Base-by-base conservation (phyloP, 2,329 filamentous ascomycete genomes). In the Tolypocladium tundrense region DNA sequence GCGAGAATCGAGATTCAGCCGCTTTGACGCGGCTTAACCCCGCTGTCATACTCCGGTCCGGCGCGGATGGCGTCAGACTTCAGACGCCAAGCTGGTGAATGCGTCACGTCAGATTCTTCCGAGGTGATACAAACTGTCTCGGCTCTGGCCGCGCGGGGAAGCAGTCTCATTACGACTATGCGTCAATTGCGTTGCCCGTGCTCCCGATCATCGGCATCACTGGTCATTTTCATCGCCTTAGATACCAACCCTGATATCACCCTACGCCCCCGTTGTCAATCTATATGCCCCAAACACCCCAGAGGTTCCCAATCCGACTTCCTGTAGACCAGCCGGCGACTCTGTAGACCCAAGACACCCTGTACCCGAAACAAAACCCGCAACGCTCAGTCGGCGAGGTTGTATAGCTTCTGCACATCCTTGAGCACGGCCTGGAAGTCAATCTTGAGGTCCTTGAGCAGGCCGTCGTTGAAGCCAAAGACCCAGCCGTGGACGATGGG, bases 401-500 rank as follows among this genome's bases (percentile, higher is more conserved):
- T 81, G 71, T 86, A 86, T 65, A 87, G 83, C 78, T 86, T 86
- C 75, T 85, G 81, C 56, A 86, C 81, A 59, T 79, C 76, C 57
- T 69, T 70, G 51, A 87, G 71, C 69, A 79, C 77, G 14, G 73
- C 70, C 72, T 84, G 77, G 62, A 85, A 84, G 66, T 87, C 79
- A 62, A 87, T 76, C 67, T 87, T 76, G 60, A 87, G 73, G 66
- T 87, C 84, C 70, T 82, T 85, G 59, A 90, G 75, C 65, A 87
- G 71, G 11, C 87, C 87, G 65, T 88, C 83, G 56, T 82, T 73
- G 64, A 89, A 85, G 61, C 81, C 83, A 75, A 90, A 90, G 51
- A 88, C 86, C 86, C 86, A 89, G 41, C 85, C 87, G 72, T 88
- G 86, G 56, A 90, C 86, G 60, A 89, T 79, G 56, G 87, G 87